Evolutionary conservation across 768 basidiomycete genomes (phyloP).

Genomic region (Hypsizygus marmoreus): DNA sequence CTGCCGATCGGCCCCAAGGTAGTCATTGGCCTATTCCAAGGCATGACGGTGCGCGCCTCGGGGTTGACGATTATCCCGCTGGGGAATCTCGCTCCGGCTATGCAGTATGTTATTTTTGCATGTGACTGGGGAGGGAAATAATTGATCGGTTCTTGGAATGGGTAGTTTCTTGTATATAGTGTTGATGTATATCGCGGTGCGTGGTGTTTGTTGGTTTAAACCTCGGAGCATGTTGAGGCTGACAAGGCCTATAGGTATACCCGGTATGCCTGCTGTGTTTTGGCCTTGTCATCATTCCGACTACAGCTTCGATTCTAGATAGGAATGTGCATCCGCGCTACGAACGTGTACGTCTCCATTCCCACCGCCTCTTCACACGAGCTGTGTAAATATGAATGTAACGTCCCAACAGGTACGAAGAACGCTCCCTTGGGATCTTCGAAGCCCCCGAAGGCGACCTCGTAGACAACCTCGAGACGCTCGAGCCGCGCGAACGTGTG

Average conservation of each 20-base stretch:
- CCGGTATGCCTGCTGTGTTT: conserved; percentile 31
- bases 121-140: neutral
- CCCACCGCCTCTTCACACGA: neutral
- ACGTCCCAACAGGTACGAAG: conserved; percentile 54
- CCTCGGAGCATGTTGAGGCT: neutral
- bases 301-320: conserved; percentile 36
- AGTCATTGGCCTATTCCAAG: conserved; percentile 54
- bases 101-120: conserved; percentile 50
- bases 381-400: neutral
- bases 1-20: conserved; percentile 40
- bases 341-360: conserved; percentile 50
- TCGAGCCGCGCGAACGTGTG: conserved; percentile 42
- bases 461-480: conserved; percentile 37
- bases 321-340: conserved; percentile 64
- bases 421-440: conserved; percentile 69
- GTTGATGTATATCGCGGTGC: conserved; percentile 74
- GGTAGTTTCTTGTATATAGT: conserved; percentile 69
- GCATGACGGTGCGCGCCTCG: conserved; percentile 52
- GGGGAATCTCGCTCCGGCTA: conserved; percentile 60
- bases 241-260: conserved; percentile 35
- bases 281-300: neutral
- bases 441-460: conserved; percentile 49
- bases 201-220: conserved; percentile 22
- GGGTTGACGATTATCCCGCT: conserved; percentile 52
- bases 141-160: neutral